Evolutionary conservation across 2,329 filamentous ascomycete species (phyloP).

Genomic region (Ophiostoma tasmaniense): DNA sequence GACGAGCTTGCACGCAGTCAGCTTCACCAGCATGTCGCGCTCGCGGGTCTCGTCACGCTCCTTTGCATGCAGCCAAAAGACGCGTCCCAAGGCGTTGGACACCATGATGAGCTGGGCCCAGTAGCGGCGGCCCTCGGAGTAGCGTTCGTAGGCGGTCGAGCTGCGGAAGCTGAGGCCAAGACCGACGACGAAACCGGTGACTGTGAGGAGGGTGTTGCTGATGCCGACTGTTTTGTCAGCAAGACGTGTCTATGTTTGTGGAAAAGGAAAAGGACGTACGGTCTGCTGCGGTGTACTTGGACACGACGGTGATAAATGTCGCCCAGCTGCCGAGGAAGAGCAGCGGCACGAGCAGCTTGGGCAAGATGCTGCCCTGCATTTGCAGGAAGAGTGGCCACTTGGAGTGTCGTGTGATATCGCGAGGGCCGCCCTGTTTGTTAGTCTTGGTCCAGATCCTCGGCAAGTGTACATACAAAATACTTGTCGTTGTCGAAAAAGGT

Average conservation of each 20-base stretch:
- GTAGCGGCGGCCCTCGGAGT: conserved; percentile 46
- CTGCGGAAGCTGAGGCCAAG: conserved; percentile 68
- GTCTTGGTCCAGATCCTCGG: too few species aligned
- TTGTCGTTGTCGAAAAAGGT: background rate
- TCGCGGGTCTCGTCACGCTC: conserved; percentile 51
- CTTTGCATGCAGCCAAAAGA: conserved; percentile 71
- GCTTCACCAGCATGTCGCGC: conserved; percentile 56
- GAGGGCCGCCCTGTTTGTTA: conserved; percentile 39
- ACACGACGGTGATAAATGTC: conserved; percentile 47
- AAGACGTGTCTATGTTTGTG: background rate
- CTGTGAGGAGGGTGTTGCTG: conserved; percentile 61
- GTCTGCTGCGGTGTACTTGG: background rate
- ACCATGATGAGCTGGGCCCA: conserved; percentile 53
- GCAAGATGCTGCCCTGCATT: conserved; percentile 62
- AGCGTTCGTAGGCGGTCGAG: conserved; percentile 65
- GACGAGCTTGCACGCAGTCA: conserved; percentile 36
- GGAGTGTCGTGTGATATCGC: conserved; percentile 63
- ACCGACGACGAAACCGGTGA: conserved; percentile 76
- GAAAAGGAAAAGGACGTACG: background rate
- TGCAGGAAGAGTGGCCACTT: conserved; percentile 72
- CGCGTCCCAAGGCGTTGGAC: conserved; percentile 59
- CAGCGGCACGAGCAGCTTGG: conserved; percentile 65
- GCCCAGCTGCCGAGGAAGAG: conserved; percentile 58
- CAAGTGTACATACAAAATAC: background rate
- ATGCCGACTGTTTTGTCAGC: conserved; percentile 36